phyloP scores from a whole-genome alignment of 2,329 filamentous ascomycete species.

The Pseudogymnoascus pannorum region DNA sequence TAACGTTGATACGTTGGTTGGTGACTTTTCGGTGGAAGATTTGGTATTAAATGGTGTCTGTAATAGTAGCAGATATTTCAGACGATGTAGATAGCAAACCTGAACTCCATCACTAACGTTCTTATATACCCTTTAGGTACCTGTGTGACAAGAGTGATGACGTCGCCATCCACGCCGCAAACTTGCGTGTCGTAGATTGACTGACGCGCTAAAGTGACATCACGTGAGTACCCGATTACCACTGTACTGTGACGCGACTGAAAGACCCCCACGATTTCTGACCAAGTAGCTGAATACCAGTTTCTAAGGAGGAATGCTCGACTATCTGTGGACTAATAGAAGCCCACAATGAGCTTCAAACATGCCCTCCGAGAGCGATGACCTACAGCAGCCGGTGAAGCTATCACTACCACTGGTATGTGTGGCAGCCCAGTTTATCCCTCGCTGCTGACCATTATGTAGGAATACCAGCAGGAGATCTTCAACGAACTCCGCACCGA shows the following conservation, averaged over 20 bases:
- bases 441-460: conserved; percentile 14
- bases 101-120: neutral
- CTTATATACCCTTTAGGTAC: conserved; percentile 5
- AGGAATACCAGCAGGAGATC: conserved; percentile 90
- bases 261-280: neutral
- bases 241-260: neutral
- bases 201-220: neutral
- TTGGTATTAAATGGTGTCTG: neutral
- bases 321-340: neutral
- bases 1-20: neutral
- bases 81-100: neutral
- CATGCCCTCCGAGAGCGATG: conserved; percentile 33
- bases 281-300: neutral
- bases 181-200: conserved; percentile 1
- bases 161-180: conserved; percentile 2
- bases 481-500: conserved; percentile 84
- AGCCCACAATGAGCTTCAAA: conserved; percentile 13
- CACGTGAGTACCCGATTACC: neutral
- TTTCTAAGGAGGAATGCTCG: conserved; percentile 1
- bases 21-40: neutral
- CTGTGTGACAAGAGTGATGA: neutral
- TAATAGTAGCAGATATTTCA: neutral
- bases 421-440: neutral
- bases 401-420: conserved; percentile 67
- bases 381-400: conserved; percentile 61